Evolutionary conservation across 208 protist genomes (phyloP).

Genomic region (Acanthamoeba comandoni): DNA sequence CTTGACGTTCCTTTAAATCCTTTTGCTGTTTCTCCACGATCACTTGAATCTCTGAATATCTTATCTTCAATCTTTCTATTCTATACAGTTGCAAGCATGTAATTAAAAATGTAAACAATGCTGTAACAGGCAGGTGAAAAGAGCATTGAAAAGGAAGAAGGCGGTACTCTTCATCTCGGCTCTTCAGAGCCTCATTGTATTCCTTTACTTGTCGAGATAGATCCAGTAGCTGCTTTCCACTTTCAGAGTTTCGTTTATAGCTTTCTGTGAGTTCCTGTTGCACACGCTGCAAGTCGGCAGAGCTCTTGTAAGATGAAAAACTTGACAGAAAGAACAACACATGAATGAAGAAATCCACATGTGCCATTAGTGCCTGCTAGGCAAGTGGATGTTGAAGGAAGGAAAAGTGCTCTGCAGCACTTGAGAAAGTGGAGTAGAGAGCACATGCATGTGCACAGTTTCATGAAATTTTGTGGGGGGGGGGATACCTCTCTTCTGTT

Average conservation of each 20-base stretch:
- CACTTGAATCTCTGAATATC: background rate
- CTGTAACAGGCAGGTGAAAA: background rate
- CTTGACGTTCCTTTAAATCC: background rate
- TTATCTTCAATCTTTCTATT: background rate
- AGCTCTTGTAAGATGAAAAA: too few relatives aligned
- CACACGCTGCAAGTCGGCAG: constrained; percentile 12
- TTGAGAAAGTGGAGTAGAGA: too few relatives aligned
- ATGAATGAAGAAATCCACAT: too few relatives aligned
- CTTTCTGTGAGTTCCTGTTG: constrained; percentile 58
- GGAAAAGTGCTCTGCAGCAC: too few relatives aligned
- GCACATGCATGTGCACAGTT: too few relatives aligned
- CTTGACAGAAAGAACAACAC: too few relatives aligned
- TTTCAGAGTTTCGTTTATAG: constrained; percentile 68
- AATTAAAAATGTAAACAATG: background rate
- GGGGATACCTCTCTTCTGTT: too few relatives aligned
- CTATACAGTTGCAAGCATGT: background rate
- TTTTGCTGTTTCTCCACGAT: background rate
- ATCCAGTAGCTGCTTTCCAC: constrained; percentile 19
- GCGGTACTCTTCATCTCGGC: constrained; percentile 16
- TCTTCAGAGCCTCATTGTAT: background rate
- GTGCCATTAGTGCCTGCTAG: too few relatives aligned
- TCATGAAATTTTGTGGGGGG: too few relatives aligned
- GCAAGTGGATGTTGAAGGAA: too few relatives aligned
- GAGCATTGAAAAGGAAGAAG: background rate
- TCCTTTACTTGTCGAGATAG: constrained; percentile 48